phyloP scores from a whole-genome alignment of 495 filamentous ascomycete species.

The Xylona heveae region DNA sequence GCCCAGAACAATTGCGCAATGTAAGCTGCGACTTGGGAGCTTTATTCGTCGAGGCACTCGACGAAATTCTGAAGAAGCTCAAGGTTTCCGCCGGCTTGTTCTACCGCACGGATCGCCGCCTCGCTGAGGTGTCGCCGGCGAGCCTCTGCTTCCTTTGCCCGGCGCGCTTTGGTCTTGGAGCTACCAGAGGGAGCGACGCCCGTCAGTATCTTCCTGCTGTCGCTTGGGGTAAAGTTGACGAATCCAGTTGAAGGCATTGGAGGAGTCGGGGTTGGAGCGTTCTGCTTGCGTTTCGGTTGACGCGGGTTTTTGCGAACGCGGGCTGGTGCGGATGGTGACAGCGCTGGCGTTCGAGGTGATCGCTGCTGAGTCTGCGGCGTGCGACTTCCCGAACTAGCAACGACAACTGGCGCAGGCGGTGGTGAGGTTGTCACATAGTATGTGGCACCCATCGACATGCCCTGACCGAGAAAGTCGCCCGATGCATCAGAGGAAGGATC shows the following conservation, averaged over 20 bases:
- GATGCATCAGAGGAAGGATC: too few relatives aligned
- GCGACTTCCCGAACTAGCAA: too few relatives aligned
- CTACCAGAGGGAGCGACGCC: conserved; percentile 83
- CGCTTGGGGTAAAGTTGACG: conserved; percentile 77
- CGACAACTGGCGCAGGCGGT: too few relatives aligned
- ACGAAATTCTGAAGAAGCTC: conserved; percentile 25
- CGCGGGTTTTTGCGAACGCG: background rate
- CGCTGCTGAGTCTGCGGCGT: too few relatives aligned
- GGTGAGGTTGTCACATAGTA: too few relatives aligned
- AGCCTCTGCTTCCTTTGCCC: conserved; percentile 74
- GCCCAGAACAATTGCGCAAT: conserved; percentile 18
- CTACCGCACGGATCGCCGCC: conserved; percentile 48
- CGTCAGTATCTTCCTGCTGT: conserved; percentile 60
- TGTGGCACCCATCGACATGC: too few relatives aligned
- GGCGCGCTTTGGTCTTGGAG: conserved; percentile 77
- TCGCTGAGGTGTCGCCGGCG: conserved; percentile 53
- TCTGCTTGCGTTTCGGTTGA: background rate
- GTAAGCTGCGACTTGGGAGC: too few relatives aligned
- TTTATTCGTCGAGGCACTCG: conserved; percentile 1
- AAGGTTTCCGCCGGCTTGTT: conserved; percentile 62
- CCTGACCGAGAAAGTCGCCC: too few relatives aligned
- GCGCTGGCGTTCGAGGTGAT: too few relatives aligned
- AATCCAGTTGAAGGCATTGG: conserved; percentile 26
- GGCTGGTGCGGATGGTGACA: too few relatives aligned
- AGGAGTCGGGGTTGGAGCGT: background rate